Evolutionary conservation across 441 rosid genomes (phyloP).

Genomic region (Croton laevigatus): DNA sequence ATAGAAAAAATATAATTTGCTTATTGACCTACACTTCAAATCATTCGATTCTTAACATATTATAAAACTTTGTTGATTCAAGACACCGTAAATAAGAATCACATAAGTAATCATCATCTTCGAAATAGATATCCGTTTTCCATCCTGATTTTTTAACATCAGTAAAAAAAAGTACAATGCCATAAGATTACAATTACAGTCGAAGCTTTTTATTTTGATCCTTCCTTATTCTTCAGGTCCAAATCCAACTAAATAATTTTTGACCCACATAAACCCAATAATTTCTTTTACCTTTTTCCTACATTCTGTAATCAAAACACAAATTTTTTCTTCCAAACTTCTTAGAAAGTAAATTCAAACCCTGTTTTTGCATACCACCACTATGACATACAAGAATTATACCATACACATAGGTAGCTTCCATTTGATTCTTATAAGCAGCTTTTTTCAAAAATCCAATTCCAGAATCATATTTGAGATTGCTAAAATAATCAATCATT

Average conservation of each 20-base stretch:
- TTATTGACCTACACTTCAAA: not conserved
- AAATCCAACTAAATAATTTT: not conserved
- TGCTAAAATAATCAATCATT: conserved; percentile 18
- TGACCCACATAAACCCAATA: not conserved
- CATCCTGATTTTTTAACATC: not conserved
- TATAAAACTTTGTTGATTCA: conserved; percentile 8
- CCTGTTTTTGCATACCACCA: not conserved
- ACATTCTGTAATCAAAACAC: not conserved
- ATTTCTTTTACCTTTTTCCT: not conserved
- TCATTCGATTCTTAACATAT: not conserved
- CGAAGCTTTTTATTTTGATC: not conserved
- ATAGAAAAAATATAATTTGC: too few species aligned
- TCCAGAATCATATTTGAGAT: conserved; percentile 13
- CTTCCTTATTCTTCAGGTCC: not conserved
- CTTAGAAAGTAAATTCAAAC: not conserved
- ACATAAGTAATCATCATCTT: not conserved
- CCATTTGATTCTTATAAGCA: not conserved
- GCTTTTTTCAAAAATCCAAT: conserved; percentile 8
- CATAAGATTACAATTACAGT: not conserved
- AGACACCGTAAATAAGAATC: conserved; percentile 11
- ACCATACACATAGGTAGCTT: conserved; percentile 8
- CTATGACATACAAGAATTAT: conserved; percentile 4
- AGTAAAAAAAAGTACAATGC: not conserved
- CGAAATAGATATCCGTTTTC: not conserved
- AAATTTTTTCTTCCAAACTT: not conserved